Conservation (phyloP, 208 protist species). For the Leishmania gerbilli region DNA sequence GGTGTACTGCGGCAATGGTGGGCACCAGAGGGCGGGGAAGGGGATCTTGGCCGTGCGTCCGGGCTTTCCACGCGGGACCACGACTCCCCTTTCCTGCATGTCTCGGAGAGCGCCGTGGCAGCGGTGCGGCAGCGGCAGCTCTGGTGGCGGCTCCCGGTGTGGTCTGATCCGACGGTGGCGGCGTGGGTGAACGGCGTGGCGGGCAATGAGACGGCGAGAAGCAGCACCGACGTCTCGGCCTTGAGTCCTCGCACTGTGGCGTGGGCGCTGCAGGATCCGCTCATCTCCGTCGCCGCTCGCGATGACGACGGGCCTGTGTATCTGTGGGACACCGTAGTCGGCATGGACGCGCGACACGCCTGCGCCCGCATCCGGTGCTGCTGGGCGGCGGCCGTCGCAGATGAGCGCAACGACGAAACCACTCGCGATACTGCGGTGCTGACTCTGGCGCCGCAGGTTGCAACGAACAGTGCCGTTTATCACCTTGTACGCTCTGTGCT, state of each 20-base stretch:
- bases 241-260: slow-evolving; percentile 7
- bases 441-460: slow-evolving; percentile 26
- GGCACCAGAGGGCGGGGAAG: neutral
- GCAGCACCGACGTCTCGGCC: neutral
- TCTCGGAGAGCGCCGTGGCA: slow-evolving; percentile 67
- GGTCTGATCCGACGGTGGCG: slow-evolving; percentile 23
- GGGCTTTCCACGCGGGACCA: neutral
- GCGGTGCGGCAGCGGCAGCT: slow-evolving; percentile 70
- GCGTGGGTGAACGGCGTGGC: neutral
- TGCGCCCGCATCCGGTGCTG: neutral
- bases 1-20: slow-evolving; percentile 19
- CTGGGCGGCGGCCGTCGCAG: neutral
- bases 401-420: neutral
- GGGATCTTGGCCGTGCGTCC: neutral
- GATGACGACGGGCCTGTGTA: slow-evolving; percentile 1
- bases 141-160: slow-evolving; percentile 57
- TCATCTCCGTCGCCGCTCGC: neutral
- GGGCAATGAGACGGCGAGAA: neutral
- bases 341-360: slow-evolving; percentile 11
- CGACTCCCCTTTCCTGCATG: slow-evolving; percentile 38
- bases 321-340: slow-evolving; percentile 24
- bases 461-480: slow-evolving; percentile 16
- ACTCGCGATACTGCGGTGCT: slow-evolving; percentile 26
- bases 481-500: slow-evolving; percentile 23
- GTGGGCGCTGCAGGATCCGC: slow-evolving; percentile 23